Evolutionary conservation across 805 yeast genomes (phyloP).

Genomic region (Aciculoconidium aculeatum): DNA sequence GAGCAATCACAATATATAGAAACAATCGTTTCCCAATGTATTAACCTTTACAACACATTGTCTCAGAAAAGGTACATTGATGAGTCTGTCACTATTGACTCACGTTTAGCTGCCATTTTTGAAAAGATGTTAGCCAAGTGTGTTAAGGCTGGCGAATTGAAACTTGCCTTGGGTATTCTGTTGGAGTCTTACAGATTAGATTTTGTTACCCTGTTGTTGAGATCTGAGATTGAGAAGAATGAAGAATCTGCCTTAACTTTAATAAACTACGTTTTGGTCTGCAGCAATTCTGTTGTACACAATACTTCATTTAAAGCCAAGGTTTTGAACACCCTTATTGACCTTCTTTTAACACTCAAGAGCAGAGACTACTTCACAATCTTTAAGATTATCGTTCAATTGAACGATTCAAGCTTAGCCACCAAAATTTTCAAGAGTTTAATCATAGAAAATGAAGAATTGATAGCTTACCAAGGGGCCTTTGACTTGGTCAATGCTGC

Average conservation of each 20-base stretch:
- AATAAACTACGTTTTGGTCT: constrained; percentile 69
- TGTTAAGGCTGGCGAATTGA: constrained; percentile 60
- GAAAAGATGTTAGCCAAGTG: constrained; percentile 86
- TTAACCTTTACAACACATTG: constrained; percentile 68
- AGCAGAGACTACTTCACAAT: constrained; percentile 78
- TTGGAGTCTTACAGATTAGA: constrained; percentile 85
- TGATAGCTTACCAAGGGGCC: constrained; percentile 86
- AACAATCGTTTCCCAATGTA: constrained; percentile 90
- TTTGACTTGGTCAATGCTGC: constrained; percentile 91
- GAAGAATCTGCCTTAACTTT: constrained; percentile 52
- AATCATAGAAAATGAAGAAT: constrained; percentile 42
- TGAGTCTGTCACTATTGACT: constrained; percentile 39
- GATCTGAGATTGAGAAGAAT: constrained; percentile 28
- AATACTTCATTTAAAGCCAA: constrained; percentile 61
- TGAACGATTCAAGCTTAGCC: constrained; percentile 73
- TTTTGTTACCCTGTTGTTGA: constrained; percentile 57
- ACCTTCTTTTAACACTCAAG: constrained; percentile 48
- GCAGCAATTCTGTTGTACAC: constrained; percentile 61
- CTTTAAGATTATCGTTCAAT: constrained; percentile 80
- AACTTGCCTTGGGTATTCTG: constrained; percentile 84
- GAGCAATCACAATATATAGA: constrained; percentile 83
- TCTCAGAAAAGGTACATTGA: constrained; percentile 43
- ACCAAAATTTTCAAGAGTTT: constrained; percentile 60
- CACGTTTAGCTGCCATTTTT: constrained; percentile 62
- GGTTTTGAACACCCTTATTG: constrained; percentile 58